These are phyloP conservation scores for Mycena rebaudengoi DNA, from an alignment of 768 basidiomycete genomes.

Conservation along the genomic window DNA sequence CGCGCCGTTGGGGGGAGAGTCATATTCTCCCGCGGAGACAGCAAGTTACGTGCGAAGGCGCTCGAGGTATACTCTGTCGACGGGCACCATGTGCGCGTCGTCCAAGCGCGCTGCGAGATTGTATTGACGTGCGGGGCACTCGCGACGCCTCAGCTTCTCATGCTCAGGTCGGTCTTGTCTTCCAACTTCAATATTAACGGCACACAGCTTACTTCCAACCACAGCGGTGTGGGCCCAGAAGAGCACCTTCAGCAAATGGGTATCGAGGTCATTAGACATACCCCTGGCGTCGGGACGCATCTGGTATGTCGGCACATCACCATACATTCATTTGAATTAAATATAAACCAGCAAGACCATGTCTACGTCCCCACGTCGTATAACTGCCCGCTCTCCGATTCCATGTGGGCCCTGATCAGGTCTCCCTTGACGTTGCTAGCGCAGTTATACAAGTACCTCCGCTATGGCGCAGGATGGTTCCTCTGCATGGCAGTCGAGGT, in stretches of 20 bases:
- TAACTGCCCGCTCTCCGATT: constrained; percentile 15
- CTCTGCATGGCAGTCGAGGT: not conserved
- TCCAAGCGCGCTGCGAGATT: constrained; percentile 5
- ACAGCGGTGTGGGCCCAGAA: constrained; percentile 7
- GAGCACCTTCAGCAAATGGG: constrained; percentile 13
- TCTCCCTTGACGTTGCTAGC: not conserved
- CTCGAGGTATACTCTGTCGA: not conserved
- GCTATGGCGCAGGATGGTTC: not conserved
- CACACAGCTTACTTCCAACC: not conserved
- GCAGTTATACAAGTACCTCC: not conserved
- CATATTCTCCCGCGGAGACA: not conserved
- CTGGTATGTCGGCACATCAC: not conserved
- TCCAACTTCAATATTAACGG: not conserved
- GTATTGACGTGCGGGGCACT: constrained; percentile 9
- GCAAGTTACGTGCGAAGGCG: not conserved
- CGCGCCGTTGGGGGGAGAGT: not conserved
- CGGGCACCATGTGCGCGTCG: not conserved
- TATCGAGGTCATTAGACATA: not conserved
- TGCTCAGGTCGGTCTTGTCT: constrained; percentile 5
- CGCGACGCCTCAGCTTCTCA: not conserved
- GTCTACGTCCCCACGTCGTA: not conserved
- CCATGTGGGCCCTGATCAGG: constrained; percentile 7
- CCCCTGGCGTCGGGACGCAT: constrained; percentile 5
- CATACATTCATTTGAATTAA: not conserved
- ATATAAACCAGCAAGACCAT: constrained; percentile 11